Percentiles rank a stretch among this genome's conserved stretches.
Evolutionary conservation across 371 early-diverging fungal species (phyloP).

Genomic region (Dinochytrium kinnereticum): DNA sequence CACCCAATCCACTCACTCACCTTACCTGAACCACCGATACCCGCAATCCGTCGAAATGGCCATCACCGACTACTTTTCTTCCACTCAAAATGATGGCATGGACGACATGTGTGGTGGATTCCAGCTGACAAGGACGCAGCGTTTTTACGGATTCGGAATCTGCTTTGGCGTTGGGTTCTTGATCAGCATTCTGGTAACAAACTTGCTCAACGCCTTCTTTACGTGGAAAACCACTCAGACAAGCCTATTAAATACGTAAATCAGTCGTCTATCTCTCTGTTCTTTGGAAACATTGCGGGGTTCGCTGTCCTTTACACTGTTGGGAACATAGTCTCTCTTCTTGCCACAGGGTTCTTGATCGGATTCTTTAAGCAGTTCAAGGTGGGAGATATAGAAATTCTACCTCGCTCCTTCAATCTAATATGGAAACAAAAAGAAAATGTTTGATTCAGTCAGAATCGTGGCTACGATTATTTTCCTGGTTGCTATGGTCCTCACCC

Average conservation of each 20-base stretch:
- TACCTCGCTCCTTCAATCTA: conserved; percentile 45
- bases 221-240: not conserved
- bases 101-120: conserved; percentile 62
- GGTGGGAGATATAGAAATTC: conserved; percentile 37
- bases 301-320: conserved; percentile 91
- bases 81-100: not conserved
- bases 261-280: conserved; percentile 73
- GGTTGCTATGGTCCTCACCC: conserved; percentile 61
- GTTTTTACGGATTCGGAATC: conserved; percentile 83
- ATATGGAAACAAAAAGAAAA: conserved; percentile 38
- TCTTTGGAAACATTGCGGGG: conserved; percentile 61
- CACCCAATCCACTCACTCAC: too few relatives aligned
- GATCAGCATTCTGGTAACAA: conserved; percentile 72
- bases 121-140: conserved; percentile 76
- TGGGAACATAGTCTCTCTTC: conserved; percentile 85
- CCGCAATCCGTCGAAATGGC: too few relatives aligned
- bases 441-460: conserved; percentile 62
- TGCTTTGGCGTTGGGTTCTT: conserved; percentile 73
- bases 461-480: conserved; percentile 70
- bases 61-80: conserved; percentile 25
- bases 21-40: too few relatives aligned
- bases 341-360: conserved; percentile 86
- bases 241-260: conserved; percentile 3
- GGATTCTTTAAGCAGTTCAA: conserved; percentile 84
- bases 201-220: conserved; percentile 13